phyloP scores from a whole-genome alignment of 805 yeast genomes.

The Monosporozyma unispora region DNA sequence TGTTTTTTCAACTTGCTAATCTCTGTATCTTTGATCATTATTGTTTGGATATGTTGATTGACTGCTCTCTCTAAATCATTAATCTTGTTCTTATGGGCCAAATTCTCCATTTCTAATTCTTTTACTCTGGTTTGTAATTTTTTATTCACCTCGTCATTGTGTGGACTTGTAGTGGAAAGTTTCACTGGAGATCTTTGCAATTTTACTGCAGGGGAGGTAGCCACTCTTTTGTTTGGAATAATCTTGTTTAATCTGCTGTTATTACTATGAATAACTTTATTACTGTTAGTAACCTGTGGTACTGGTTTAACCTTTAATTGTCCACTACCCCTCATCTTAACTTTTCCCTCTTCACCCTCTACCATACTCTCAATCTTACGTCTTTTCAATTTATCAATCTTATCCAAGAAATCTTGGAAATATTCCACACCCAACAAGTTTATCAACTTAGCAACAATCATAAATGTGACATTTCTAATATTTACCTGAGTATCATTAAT shows the following conservation, averaged over 20 bases:
- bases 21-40: constrained; percentile 1
- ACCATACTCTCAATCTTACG: constrained; percentile 55
- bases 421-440: constrained; percentile 73
- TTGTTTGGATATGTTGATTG: background rate
- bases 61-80: constrained; percentile 1
- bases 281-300: background rate
- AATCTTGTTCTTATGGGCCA: constrained; percentile 12
- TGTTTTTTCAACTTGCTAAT: background rate
- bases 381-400: constrained; percentile 69
- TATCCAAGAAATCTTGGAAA: constrained; percentile 48
- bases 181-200: constrained; percentile 1
- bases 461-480: constrained; percentile 68
- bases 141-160: background rate
- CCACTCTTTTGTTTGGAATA: constrained; percentile 59
- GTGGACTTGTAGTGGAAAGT: background rate
- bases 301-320: constrained; percentile 37
- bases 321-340: background rate
- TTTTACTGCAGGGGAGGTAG: constrained; percentile 50
- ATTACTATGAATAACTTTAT: too few relatives aligned
- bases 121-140: background rate
- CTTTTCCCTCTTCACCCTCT: constrained; percentile 26
- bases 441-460: constrained; percentile 71
- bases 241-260: constrained; percentile 8
- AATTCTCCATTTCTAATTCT: background rate
- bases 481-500: constrained; percentile 78